Evolutionary conservation across 139 green algal genomes (phyloP), one percentile per base, ranked within the genome.

Genomic region (Picochlorum sp.): DNA sequence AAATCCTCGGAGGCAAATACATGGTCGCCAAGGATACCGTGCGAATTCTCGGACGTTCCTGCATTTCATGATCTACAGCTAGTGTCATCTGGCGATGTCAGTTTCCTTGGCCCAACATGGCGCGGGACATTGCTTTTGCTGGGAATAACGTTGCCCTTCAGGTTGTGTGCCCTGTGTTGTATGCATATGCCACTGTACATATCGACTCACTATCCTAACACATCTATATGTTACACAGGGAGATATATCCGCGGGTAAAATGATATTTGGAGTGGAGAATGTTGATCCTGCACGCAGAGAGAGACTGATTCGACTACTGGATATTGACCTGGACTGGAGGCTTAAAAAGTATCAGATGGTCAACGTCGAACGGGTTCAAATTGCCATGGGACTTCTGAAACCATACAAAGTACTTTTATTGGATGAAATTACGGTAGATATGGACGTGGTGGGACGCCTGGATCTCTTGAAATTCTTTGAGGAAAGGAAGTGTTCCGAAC

Each of bases 341-440:
- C 81, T 98, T 60, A 92, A 92, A 83, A 78, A 8, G 91, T 99
- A 71, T 95, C 83, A 18, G 93, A 98, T 63, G 93, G 93, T 0
- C 93, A 98, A 81, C 80, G 90, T 8, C 77, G 93, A n/a, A 16
- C 79, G 93, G 5, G 92, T 99, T 45, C 93, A 99, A 79, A 96
- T 98, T 41, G 83, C 67, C 63, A 92, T 98, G 83, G 94, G 93
- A 0, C 80, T 98, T 60, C 76, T 98, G 26, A 91, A 91, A 61
- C 89, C 88, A 0, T 98, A 95, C 71, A 62, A 94, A 68, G 92
- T 97, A 60, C 69, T 98, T 57, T 78, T 98, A 55, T 78, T 98
- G 49, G 93, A 98, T 65, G 93, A 98, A 70, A 95, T 98, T 69
- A 98, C 94, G 0, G 93, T 99, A 65, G 93, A 99, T 77, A 81